phyloP scores from a whole-genome alignment of 768 basidiomycete genomes.

The Coprinopsis cinerea region DNA sequence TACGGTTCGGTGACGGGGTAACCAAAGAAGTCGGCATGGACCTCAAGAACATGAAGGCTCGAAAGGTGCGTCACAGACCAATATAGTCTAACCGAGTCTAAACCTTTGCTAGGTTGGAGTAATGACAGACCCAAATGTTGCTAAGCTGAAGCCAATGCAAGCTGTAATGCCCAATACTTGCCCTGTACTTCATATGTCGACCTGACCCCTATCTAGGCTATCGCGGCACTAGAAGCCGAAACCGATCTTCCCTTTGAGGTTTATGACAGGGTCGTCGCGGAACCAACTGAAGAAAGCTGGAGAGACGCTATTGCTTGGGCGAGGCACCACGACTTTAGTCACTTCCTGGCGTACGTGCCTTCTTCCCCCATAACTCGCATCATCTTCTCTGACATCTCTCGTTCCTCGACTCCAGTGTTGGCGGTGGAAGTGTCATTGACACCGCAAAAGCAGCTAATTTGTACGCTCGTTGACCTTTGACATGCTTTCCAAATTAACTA shows the following conservation, averaged over 20 bases:
- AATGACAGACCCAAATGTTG: constrained; percentile 86
- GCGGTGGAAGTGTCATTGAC: constrained; percentile 94
- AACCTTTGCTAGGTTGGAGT: constrained; percentile 70
- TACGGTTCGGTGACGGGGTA: constrained; percentile 87
- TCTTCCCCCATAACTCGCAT: background rate
- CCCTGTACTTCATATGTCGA: background rate
- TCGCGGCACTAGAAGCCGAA: constrained; percentile 76
- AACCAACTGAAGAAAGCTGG: constrained; percentile 92
- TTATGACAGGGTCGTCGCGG: constrained; percentile 75
- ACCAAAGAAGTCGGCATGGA: constrained; percentile 92
- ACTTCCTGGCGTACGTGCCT: constrained; percentile 75
- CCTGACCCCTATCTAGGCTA: constrained; percentile 39
- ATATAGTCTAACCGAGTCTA: constrained; percentile 1
- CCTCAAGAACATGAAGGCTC: constrained; percentile 87
- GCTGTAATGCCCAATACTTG: constrained; percentile 39
- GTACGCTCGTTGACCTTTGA: constrained; percentile 28
- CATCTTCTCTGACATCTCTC: constrained; percentile 6
- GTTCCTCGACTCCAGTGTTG: constrained; percentile 48
- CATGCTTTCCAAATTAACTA: background rate
- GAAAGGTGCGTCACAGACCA: constrained; percentile 49
- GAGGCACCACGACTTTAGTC: constrained; percentile 81
- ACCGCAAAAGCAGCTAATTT: constrained; percentile 95
- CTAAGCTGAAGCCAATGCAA: constrained; percentile 76
- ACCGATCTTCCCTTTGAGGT: constrained; percentile 74
- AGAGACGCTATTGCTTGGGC: constrained; percentile 86